Evolutionary conservation across 139 green algal species (phyloP), one percentile per base, ranked within the genome.

Genomic region (Chlamydomonas incerta): DNA sequence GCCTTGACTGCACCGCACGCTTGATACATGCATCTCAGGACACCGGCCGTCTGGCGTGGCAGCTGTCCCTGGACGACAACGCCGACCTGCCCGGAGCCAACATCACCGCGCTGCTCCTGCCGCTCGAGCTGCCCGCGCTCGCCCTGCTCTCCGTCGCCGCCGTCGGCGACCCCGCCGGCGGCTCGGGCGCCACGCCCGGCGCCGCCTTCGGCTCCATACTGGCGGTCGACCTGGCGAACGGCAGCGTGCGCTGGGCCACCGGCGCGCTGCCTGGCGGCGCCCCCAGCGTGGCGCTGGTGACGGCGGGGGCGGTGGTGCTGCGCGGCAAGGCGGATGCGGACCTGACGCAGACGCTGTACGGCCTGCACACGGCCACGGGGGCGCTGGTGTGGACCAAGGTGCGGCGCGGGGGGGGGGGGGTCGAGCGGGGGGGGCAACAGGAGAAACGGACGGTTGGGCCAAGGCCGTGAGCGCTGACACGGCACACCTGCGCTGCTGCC

Each of bases 311-410:
- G 28, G n/a, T 77, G 14, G 66, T 86, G 13, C 26, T 72, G 8
- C 80, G 68, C 50, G 68, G 79, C 29, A 31, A 3, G 13, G 3
- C 66, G n/a, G 79, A 85, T 15, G 79, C 79, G 24, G 79, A 85
- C 31, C 65, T 86, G 15, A 41, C 31, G 0, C 34, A 71, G 26
- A 46, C 52, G 8, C 55, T 86, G 80, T 86, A 72, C 80, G 80
- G 80, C 34, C 28, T 86, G 9, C 31, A 71, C 21, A 55, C 67
- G 24, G 52, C 5, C 9, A 86, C 68, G 5, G 80, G 80, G 8
- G 80, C 80, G 3, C 31, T 86, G 80, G 24, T 86, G 17, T 86
- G 80, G 80, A 79, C 66, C 34, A 79, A 77, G 68, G 41, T 50
- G 41, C n/a, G n/a, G n/a, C n/a, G n/a, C n/a, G n/a, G n/a, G n/a